A percentile compares a stretch with the other conserved stretches of the same genome.
These are phyloP conservation scores for Kwoniella dejecticola DNA, from an alignment of 768 basidiomycete species.

Conservation along the genomic window DNA sequence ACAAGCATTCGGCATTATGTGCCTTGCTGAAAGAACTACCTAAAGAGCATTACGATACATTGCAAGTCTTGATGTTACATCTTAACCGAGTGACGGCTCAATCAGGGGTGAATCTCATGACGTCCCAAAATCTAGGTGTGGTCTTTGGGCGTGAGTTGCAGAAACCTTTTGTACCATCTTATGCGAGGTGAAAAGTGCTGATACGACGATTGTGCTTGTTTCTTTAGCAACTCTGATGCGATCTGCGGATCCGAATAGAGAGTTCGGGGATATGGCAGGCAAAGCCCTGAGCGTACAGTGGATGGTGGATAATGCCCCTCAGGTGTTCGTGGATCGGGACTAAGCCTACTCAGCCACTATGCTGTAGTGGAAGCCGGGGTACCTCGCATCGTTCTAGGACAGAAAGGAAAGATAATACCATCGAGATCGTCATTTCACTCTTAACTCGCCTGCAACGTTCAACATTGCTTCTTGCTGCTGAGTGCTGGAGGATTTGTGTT, in stretches of 20 bases:
- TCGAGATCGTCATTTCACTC: too few species aligned
- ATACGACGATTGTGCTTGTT: too few species aligned
- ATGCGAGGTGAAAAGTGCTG: too few species aligned
- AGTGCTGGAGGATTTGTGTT: too few species aligned
- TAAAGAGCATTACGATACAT: conserved; percentile 80
- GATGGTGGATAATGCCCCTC: conserved; percentile 75
- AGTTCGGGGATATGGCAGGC: conserved; percentile 95
- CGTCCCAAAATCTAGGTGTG: conserved; percentile 88
- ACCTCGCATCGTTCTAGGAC: too few species aligned
- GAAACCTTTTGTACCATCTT: conserved; percentile 10
- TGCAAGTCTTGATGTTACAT: conserved; percentile 80
- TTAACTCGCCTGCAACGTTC: too few species aligned
- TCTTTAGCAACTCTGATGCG: conserved; percentile 84
- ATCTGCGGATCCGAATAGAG: conserved; percentile 78
- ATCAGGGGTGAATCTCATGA: conserved; percentile 84
- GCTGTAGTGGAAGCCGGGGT: too few species aligned
- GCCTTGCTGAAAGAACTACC: conserved; percentile 78
- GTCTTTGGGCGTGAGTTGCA: conserved; percentile 90
- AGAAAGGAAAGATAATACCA: too few species aligned
- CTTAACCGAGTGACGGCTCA: conserved; percentile 71
- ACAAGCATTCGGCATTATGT: conserved; percentile 66
- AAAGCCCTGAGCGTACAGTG: conserved; percentile 92
- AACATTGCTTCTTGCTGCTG: too few species aligned
- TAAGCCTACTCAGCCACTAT: too few species aligned
- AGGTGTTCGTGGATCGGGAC: conserved; percentile 39